Evolutionary conservation across 768 basidiomycete species (phyloP).

Genomic region (Pulveroboletus sp.): DNA sequence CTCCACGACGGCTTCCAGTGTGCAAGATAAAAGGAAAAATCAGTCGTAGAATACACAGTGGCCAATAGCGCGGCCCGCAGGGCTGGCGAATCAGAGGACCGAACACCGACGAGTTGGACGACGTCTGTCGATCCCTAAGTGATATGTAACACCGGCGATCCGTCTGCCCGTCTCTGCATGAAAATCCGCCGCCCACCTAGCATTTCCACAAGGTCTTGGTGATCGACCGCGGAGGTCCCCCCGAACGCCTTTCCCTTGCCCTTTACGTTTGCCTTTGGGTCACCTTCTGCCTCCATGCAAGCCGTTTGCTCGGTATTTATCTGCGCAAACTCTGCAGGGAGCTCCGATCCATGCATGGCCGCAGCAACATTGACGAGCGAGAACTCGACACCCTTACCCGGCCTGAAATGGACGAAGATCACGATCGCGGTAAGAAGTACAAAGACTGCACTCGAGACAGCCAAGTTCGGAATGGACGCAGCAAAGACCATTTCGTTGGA

Average conservation of each 20-base stretch:
- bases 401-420: conserved; percentile 22
- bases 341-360: conserved; percentile 23
- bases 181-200: conserved; percentile 8
- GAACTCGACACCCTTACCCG: conserved; percentile 19
- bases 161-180: conserved; percentile 17
- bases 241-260: background rate
- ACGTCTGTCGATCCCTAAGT: background rate
- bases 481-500: conserved; percentile 21
- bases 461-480: conserved; percentile 27
- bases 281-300: too few species aligned
- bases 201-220: conserved; percentile 4
- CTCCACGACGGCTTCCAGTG: too few species aligned
- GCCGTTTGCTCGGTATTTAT: background rate
- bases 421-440: conserved; percentile 19
- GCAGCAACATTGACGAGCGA: conserved; percentile 22
- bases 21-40: too few species aligned
- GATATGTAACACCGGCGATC: conserved; percentile 19
- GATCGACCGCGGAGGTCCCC: background rate
- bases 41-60: too few species aligned
- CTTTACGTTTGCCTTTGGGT: background rate
- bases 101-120: too few species aligned
- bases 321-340: conserved; percentile 19
- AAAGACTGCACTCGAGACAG: conserved; percentile 23
- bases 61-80: too few species aligned
- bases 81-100: too few species aligned